Conservation (phyloP, 225 moss, liverwort and hornwort genomes). For the Climacium dendroides region DNA sequence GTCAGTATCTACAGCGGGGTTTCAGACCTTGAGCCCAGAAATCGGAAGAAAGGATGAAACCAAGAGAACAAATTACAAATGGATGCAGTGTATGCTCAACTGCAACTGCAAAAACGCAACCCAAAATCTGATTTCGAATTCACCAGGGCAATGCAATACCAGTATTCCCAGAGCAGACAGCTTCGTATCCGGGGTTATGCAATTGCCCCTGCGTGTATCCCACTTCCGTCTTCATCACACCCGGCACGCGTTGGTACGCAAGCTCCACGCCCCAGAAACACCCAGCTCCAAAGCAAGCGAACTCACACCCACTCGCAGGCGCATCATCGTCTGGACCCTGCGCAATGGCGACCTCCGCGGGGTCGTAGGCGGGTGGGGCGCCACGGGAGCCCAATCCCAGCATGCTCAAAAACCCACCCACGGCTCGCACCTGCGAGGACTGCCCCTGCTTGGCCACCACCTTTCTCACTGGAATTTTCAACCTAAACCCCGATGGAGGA, state of each 20-base stretch:
- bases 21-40: neutral
- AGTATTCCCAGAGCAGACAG: neutral
- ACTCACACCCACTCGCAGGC: neutral
- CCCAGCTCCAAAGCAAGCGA: conserved; percentile 14
- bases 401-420: conserved; percentile 14
- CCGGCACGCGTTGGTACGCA: conserved; percentile 6
- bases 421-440: neutral
- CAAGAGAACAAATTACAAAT: neutral
- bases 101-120: neutral
- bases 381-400: conserved; percentile 1
- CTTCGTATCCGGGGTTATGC: conserved; percentile 32
- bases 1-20: too few relatives aligned
- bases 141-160: neutral
- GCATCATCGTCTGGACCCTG: neutral
- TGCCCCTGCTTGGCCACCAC: neutral
- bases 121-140: neutral
- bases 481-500: neutral
- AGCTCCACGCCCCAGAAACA: conserved; percentile 23
- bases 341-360: neutral
- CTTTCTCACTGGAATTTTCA: neutral
- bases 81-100: neutral
- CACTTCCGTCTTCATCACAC: conserved; percentile 5
- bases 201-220: conserved; percentile 25
- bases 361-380: neutral
- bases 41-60: neutral